Base-by-base conservation (phyloP, 352 stramenopile species). In the Globisporangium rhizosaccharum region DNA sequence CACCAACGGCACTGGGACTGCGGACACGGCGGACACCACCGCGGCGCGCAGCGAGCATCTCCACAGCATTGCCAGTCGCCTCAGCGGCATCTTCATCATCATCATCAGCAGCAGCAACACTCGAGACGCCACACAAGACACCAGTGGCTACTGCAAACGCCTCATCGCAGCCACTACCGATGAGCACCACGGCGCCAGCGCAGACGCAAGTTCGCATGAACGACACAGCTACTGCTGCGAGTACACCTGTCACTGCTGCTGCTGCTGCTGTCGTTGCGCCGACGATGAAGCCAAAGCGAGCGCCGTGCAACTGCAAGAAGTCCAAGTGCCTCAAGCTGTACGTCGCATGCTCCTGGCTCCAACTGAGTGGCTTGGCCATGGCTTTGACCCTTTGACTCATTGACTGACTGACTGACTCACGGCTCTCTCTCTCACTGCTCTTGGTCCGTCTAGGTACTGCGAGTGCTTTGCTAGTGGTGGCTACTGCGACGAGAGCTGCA, bases 281-380 rank as follows among this genome's bases (percentile, higher is more conserved):
- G 2, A 23, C 53, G 14, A 41, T 18, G 26, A 53, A 39, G 46
- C 51, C 59, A 42, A 92, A 85, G 52, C 90, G 88, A 47, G 79
- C 82, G 0, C 82, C 82, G 7, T 99, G 96, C 77, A 98, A 97
- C 52, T 99, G 96, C 77, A 98, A 98, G 65, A 98, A 98, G 70
- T 98, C 94, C 37, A 97, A 97, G 70, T 99, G 96, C 56, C 79
- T 99, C 17, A 99, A 99, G 72, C 63, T 99, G 28, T 96, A 77
- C 66, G 71, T 41, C 8, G 25, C 15, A 11, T 45, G 12, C 39
- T 36, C 8, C 37, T 46, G 17, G 55, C 7, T 52, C 7, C 8
- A 41, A 41, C 11, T 20, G 26, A 20, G 25, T 4, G 17, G 30
- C 37, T 20, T 14, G 15, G 25, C 12, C 28, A 30, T n/a, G 44